Conservation (phyloP, 2,329 filamentous ascomycete genomes). For the Penicillium sp. region DNA sequence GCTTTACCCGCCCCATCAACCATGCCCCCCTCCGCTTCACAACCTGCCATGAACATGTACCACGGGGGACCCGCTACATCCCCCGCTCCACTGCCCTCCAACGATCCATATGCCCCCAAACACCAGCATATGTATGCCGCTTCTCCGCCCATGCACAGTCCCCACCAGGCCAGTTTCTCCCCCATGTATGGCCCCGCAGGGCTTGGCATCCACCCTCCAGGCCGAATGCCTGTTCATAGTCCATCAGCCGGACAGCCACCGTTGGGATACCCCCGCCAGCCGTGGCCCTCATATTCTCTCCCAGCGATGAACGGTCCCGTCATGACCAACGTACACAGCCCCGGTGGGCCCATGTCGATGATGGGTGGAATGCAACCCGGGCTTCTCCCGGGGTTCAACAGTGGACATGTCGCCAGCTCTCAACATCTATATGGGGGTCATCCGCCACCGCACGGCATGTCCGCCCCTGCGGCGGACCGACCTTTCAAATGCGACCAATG, state of each 20-base stretch:
- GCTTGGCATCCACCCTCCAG: conserved; percentile 40
- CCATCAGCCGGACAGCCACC: conserved; percentile 43
- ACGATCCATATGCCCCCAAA: conserved; percentile 60
- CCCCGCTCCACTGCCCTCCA: conserved; percentile 54
- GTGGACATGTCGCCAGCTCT: conserved; percentile 56
- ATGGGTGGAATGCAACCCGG: conserved; percentile 59
- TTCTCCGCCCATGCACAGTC: conserved; percentile 49
- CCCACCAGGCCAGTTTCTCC: conserved; percentile 47
- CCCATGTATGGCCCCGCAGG: conserved; percentile 43
- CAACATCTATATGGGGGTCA: conserved; percentile 60
- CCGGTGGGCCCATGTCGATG: conserved; percentile 68
- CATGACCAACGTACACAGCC: conserved; percentile 75
- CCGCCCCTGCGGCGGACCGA: conserved; percentile 65
- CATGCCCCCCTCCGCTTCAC: conserved; percentile 27
- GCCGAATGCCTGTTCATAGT: conserved; percentile 54
- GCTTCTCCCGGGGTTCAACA: conserved; percentile 61
- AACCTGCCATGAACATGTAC: conserved; percentile 47
- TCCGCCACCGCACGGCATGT: conserved; percentile 55
- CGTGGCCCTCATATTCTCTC: conserved; percentile 55
- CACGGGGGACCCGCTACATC: conserved; percentile 25
- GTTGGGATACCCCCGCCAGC: conserved; percentile 41
- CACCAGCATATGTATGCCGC: conserved; percentile 45
- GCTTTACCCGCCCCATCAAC: conserved; percentile 54
- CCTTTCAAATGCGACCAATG: conserved; percentile 95
- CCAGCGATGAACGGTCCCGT: conserved; percentile 65